These are phyloP conservation scores for Tricholoma matsutake DNA, from an alignment of 768 basidiomycete species.

Conservation along the genomic window DNA sequence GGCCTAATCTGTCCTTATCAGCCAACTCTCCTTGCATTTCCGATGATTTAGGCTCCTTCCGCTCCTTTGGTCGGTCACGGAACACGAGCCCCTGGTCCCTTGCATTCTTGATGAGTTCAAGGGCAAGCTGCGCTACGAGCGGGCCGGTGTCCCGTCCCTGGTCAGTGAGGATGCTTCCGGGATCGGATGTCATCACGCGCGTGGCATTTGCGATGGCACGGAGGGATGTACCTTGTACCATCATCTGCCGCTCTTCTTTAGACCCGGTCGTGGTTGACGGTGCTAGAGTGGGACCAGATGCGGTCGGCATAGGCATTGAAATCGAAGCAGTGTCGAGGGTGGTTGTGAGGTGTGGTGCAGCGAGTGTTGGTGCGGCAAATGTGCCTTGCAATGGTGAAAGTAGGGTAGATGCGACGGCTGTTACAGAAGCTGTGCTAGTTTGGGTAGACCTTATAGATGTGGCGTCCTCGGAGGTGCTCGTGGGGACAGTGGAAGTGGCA, in stretches of 20 bases:
- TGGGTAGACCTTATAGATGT: conserved; percentile 33
- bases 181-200: conserved; percentile 82
- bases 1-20: conserved; percentile 30
- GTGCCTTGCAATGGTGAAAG: conserved; percentile 39
- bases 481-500: neutral
- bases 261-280: conserved; percentile 9
- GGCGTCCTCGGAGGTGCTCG: conserved; percentile 25
- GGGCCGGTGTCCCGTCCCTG: conserved; percentile 60
- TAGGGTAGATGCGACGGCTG: conserved; percentile 26
- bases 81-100: conserved; percentile 59
- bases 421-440: conserved; percentile 18
- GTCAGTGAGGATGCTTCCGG: conserved; percentile 71
- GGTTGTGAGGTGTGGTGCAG: conserved; percentile 44
- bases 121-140: conserved; percentile 60
- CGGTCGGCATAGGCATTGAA: conserved; percentile 19
- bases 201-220: conserved; percentile 81
- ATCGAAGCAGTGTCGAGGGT: conserved; percentile 26
- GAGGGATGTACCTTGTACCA: conserved; percentile 61
- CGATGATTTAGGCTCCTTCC: conserved; percentile 30
- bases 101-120: conserved; percentile 64
- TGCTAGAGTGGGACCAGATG: conserved; percentile 12
- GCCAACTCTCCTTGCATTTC: conserved; percentile 18
- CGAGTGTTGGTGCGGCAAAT: conserved; percentile 36
- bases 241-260: conserved; percentile 22
- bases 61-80: conserved; percentile 48